phyloP scores from a whole-genome alignment of 1,284 basidiomycete genomes.

The Irpex sp. region DNA sequence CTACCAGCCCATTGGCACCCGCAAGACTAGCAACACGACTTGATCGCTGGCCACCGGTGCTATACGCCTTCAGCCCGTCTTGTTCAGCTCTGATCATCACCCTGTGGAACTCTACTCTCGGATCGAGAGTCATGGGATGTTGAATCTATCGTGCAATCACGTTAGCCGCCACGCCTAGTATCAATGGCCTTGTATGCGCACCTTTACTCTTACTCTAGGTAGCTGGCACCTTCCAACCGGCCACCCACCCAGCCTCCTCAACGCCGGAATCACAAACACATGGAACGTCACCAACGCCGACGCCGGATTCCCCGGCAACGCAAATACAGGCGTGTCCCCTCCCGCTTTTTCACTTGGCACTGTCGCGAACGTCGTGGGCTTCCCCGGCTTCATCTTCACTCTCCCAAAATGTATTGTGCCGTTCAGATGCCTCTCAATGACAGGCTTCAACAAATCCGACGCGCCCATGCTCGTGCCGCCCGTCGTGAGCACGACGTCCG shows the following conservation, averaged over 20 bases:
- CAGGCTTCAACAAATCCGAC: slow-evolving; percentile 81
- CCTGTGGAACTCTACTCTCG: slow-evolving; percentile 81
- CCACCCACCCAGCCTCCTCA: slow-evolving; percentile 74
- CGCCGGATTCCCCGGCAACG: slow-evolving; percentile 87
- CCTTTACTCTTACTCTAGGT: slow-evolving; percentile 65
- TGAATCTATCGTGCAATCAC: slow-evolving; percentile 42
- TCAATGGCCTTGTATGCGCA: slow-evolving; percentile 26
- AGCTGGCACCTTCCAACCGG: slow-evolving; percentile 50
- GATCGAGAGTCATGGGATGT: slow-evolving; percentile 62
- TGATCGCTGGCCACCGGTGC: slow-evolving; percentile 83
- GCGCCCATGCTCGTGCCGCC: slow-evolving; percentile 92
- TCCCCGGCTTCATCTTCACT: slow-evolving; percentile 68
- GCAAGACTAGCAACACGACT: slow-evolving; percentile 75
- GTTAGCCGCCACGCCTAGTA: neutral
- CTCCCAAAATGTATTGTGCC: slow-evolving; percentile 82
- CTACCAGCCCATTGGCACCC: slow-evolving; percentile 74
- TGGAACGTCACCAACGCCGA: slow-evolving; percentile 87
- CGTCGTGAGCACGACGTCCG: slow-evolving; percentile 80
- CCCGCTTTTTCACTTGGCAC: slow-evolving; percentile 45
- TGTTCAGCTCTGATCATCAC: slow-evolving; percentile 52
- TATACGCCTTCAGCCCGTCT: slow-evolving; percentile 59
- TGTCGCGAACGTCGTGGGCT: slow-evolving; percentile 86
- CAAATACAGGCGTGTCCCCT: slow-evolving; percentile 59
- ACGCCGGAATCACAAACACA: slow-evolving; percentile 79
- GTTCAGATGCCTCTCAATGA: slow-evolving; percentile 75